A percentile compares a stretch with the other conserved stretches of the same genome.
These are phyloP conservation scores for Crithidia thermophila DNA, from an alignment of 208 protist species.

Conservation along the genomic window DNA sequence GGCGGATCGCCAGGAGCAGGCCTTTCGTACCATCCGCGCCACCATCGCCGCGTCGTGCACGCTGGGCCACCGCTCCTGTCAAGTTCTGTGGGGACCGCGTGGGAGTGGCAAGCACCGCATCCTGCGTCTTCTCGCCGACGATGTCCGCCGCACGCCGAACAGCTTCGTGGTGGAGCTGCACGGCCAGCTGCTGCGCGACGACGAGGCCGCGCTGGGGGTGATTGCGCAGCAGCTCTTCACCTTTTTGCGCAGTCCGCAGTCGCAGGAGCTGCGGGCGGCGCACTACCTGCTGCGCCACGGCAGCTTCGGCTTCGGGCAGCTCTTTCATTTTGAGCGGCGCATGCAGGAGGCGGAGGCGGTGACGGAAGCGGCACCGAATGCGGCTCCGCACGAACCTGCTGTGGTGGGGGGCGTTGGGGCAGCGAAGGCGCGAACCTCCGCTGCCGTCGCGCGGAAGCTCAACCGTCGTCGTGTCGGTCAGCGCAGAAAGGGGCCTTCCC, in stretches of 20 bases:
- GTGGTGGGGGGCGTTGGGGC: background rate
- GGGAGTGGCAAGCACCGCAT: constrained; percentile 79
- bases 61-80: constrained; percentile 77
- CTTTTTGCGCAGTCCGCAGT: constrained; percentile 68
- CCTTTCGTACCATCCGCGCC: constrained; percentile 66
- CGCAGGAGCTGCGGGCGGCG: constrained; percentile 40
- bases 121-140: constrained; percentile 62
- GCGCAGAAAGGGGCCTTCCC: too few species aligned
- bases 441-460: too few species aligned
- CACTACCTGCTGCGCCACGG: constrained; percentile 65
- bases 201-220: constrained; percentile 60
- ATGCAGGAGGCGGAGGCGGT: constrained; percentile 19
- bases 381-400: background rate
- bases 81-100: constrained; percentile 73
- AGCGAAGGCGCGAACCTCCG: too few species aligned
- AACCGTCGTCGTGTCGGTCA: too few species aligned
- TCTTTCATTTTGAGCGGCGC: constrained; percentile 69
- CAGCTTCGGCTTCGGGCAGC: constrained; percentile 74
- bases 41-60: constrained; percentile 74
- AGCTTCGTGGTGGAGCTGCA: constrained; percentile 76
- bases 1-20: constrained; percentile 43
- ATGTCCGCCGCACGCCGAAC: constrained; percentile 44
- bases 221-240: constrained; percentile 70
- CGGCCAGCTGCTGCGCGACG: constrained; percentile 60
- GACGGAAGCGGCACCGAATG: constrained; percentile 3